Base-by-base conservation (phyloP, 441 rosid species). In the Pelargonium exstipulatum region DNA sequence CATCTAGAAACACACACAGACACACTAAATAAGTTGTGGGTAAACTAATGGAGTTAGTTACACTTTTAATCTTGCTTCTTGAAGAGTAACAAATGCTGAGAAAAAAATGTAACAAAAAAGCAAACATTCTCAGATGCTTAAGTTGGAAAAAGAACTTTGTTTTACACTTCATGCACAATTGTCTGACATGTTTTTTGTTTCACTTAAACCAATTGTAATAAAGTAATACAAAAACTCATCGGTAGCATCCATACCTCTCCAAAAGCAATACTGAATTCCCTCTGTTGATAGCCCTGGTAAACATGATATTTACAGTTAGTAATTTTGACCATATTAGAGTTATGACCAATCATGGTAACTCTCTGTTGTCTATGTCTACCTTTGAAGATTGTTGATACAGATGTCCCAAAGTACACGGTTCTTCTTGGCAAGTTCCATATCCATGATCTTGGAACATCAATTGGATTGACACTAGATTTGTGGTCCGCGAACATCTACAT, bases 401-500 rank as follows among this genome's bases (percentile, higher is more conserved):
- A 90, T 10, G 97, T 90, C 64, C 98, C 98, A 68, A 95, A 95
- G 85, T 87, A 95, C 26, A 92, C 99, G 10, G 83, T 80, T 71
- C 94, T 79, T 76, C 96, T 82, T 8, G 92, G 88, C 72, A 95
- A 81, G 66, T 87, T 85, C 98, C 97, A 95, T 69, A 95, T 73
- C 87, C 82, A 87, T 61, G 77, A 73, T 79, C 97, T 87, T 71
- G 95, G 96, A 75, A 95, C 94, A 67, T 80, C 80, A 46, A 92
- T 83, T 48, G 99, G 99, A 22, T 81, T 78, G 74, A 87, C 68
- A 82, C 99, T 95, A 1, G 98, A 85, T 13, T 76, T 86, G 68
- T 95, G 95, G 75, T 92, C 98, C 58, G 99, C 98, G 71, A 92
- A 95, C 69, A 95, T 77, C 99, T 95, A 93, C 77, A 76, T 43